These are phyloP conservation scores for Aureobasidium lini DNA, from an alignment of 2,329 filamentous ascomycete species.

Conservation along the genomic window DNA sequence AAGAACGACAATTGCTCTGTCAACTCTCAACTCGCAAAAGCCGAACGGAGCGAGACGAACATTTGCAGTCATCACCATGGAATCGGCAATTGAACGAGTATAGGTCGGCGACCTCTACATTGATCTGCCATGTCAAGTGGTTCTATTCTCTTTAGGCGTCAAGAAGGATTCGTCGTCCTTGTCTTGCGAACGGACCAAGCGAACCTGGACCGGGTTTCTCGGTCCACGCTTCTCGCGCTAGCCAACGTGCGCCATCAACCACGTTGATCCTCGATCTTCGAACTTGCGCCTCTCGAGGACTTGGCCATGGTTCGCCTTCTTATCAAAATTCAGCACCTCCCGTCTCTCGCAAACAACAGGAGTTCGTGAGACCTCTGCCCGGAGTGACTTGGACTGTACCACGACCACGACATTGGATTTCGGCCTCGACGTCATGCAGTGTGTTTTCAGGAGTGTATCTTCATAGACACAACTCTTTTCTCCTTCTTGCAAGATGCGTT, in stretches of 20 bases:
- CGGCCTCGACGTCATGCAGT: background rate
- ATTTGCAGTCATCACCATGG: too few species aligned
- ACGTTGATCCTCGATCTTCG: background rate
- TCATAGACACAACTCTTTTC: background rate
- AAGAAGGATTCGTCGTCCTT: background rate
- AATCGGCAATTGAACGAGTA: too few species aligned
- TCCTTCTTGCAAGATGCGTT: background rate
- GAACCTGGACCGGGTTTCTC: background rate
- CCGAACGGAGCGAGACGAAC: too few species aligned
- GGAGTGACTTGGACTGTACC: background rate
- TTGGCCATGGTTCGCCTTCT: too few species aligned
- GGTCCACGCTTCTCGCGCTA: background rate
- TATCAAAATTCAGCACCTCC: background rate
- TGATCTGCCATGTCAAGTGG: too few species aligned
- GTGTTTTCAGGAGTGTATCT: background rate
- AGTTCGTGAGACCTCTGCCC: background rate
- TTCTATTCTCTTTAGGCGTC: too few species aligned
- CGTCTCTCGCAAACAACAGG: background rate
- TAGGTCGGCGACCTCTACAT: too few species aligned
- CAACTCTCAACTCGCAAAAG: too few species aligned
- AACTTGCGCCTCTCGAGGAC: too few species aligned
- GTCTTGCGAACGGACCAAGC: background rate
- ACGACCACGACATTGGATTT: background rate
- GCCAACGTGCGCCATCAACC: background rate
- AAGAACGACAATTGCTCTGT: too few species aligned